Percentiles rank a stretch among this genome's conserved stretches.
Conservation (phyloP, 2,329 filamentous ascomycete genomes). For the Xylariaceae sp. region DNA sequence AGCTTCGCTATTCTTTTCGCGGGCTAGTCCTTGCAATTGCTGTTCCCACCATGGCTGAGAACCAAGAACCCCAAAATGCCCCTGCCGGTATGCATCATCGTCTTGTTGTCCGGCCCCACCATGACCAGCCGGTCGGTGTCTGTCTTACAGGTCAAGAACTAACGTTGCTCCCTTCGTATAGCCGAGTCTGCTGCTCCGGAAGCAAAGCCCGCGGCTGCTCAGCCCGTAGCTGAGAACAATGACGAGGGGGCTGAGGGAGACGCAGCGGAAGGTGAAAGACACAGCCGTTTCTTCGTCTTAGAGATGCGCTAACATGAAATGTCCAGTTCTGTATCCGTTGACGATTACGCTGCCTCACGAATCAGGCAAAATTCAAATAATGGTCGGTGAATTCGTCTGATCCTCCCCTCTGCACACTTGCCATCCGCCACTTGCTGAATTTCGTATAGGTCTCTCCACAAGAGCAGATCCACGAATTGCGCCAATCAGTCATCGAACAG, state of each 20-base stretch:
- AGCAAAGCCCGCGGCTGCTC: slow-evolving; percentile 25
- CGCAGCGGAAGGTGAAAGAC: slow-evolving; percentile 27
- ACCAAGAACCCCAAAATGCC: slow-evolving; percentile 26
- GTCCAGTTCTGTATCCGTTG: slow-evolving; percentile 53
- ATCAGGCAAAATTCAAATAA: slow-evolving; percentile 75
- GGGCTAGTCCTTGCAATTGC: slow-evolving; percentile 14
- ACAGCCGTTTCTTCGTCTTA: neutral
- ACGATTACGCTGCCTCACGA: slow-evolving; percentile 78
- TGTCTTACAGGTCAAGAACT: slow-evolving; percentile 4
- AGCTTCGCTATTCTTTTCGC: slow-evolving; percentile 12
- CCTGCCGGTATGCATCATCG: slow-evolving; percentile 23
- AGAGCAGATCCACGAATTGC: slow-evolving; percentile 95
- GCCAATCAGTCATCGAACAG: slow-evolving; percentile 91
- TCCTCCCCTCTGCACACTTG: neutral
- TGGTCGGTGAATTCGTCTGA: slow-evolving; percentile 52
- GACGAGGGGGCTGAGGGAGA: slow-evolving; percentile 28
- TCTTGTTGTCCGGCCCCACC: neutral
- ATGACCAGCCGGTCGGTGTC: neutral
- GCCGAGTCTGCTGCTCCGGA: slow-evolving; percentile 25
- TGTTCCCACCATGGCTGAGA: slow-evolving; percentile 31
- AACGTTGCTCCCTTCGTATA: slow-evolving; percentile 10
- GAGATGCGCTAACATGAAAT: slow-evolving; percentile 12
- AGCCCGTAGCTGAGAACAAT: slow-evolving; percentile 23
- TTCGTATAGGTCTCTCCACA: slow-evolving; percentile 70
- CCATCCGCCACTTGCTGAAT: slow-evolving; percentile 22